A percentile compares a stretch with the other conserved stretches of the same genome.
These are phyloP conservation scores for Goniomonas avonlea DNA, from an alignment of 78 protist species.

Conservation along the genomic window DNA sequence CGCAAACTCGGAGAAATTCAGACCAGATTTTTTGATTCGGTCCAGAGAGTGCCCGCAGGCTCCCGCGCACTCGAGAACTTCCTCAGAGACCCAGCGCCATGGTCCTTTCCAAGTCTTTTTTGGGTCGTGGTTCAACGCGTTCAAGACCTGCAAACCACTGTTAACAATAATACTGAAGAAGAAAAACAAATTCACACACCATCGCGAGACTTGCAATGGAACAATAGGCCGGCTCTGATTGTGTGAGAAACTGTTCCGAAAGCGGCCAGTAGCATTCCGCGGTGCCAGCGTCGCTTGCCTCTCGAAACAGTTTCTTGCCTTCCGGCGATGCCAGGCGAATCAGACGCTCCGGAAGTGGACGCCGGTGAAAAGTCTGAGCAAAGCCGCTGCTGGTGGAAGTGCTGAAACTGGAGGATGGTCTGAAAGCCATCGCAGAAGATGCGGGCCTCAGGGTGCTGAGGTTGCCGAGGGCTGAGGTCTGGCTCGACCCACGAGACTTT, in stretches of 20 bases:
- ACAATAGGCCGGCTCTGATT: neutral
- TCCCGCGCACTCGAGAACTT: neutral
- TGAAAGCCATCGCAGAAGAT: no score
- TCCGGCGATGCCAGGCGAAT: neutral
- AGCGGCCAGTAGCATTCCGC: neutral
- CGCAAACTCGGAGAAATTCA: neutral
- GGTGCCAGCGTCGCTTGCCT: neutral
- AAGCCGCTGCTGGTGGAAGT: neutral
- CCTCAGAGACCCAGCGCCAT: constrained; percentile 8
- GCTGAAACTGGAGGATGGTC: no score
- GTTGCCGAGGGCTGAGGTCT: no score
- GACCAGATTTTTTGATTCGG: neutral
- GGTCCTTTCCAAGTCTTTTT: neutral
- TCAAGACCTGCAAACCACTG: no score
- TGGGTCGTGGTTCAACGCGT: constrained; percentile 5
- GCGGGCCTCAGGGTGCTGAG: no score
- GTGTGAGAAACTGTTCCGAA: neutral
- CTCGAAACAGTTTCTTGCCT: neutral
- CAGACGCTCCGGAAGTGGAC: neutral
- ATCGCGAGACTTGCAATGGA: neutral
- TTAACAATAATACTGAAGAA: no score
- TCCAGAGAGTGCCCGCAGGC: no score
- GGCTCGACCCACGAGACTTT: no score
- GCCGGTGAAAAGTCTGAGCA: neutral
- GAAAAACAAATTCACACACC: no score